Evolutionary conservation across 2,329 filamentous ascomycete genomes (phyloP).

Genomic region (Xylariaceae sp.): DNA sequence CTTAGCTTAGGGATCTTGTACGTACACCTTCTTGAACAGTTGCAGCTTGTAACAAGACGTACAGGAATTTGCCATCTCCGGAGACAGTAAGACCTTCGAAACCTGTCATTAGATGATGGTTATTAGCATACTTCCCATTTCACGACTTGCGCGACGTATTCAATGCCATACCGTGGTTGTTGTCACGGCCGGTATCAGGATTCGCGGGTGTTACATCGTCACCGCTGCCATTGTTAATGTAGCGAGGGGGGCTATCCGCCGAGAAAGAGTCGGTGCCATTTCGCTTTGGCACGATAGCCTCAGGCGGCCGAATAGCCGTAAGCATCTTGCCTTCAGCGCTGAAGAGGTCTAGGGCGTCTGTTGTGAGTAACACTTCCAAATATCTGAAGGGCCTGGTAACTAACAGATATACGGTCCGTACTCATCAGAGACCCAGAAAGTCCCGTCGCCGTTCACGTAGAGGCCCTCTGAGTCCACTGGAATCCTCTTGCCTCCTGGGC

Average conservation of each 20-base stretch:
- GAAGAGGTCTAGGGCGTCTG: constrained; percentile 50
- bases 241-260: constrained; percentile 67
- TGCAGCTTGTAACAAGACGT: constrained; percentile 69
- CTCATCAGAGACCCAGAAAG: constrained; percentile 74
- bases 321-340: constrained; percentile 62
- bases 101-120: constrained; percentile 40
- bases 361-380: constrained; percentile 8
- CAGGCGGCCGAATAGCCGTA: constrained; percentile 67
- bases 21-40: constrained; percentile 65
- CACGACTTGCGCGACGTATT: not conserved
- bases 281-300: constrained; percentile 67
- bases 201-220: constrained; percentile 56
- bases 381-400: not conserved
- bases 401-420: constrained; percentile 74
- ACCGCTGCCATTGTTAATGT: constrained; percentile 51
- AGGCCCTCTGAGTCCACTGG: constrained; percentile 71
- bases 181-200: constrained; percentile 66
- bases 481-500: constrained; percentile 64
- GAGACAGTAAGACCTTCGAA: constrained; percentile 72
- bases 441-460: constrained; percentile 62
- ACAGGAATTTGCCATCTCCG: constrained; percentile 67
- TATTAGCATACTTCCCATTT: not conserved
- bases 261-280: constrained; percentile 68
- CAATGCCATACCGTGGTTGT: constrained; percentile 63
- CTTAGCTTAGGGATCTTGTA: not conserved